phyloP scores from a whole-genome alignment of 805 yeast species.

The Groenewaldozyma salmanticensis region DNA sequence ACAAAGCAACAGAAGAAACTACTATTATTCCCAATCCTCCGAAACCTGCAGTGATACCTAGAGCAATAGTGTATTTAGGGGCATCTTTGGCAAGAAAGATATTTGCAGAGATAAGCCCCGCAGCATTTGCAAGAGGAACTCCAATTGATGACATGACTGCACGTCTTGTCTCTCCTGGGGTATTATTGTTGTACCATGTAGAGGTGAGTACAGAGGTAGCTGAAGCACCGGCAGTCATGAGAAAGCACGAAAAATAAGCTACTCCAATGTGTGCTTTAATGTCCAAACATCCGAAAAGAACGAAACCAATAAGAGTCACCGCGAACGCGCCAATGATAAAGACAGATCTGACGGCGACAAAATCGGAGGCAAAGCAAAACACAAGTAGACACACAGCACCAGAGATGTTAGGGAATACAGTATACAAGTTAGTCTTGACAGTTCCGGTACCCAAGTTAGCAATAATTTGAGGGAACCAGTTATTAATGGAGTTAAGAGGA shows the following conservation, averaged over 20 bases:
- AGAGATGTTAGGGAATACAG: conserved; percentile 42
- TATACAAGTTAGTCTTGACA: conserved; percentile 58
- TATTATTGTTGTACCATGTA: conserved; percentile 43
- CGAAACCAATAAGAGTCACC: conserved; percentile 37
- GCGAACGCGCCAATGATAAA: conserved; percentile 32
- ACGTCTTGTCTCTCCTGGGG: conserved; percentile 37
- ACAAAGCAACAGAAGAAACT: conserved; percentile 22
- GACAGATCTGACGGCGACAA: conserved; percentile 29
- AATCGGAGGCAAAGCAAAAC: conserved; percentile 35
- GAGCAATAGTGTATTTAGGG: conserved; percentile 44
- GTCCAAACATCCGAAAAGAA: conserved; percentile 38
- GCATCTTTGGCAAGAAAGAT: conserved; percentile 43
- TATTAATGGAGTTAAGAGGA: conserved; percentile 39
- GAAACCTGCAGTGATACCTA: conserved; percentile 38
- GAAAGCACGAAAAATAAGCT: conserved; percentile 36
- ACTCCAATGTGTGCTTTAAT: conserved; percentile 30
- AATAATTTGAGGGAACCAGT: conserved; percentile 49
- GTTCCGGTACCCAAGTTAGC: conserved; percentile 52
- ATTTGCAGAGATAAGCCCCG: conserved; percentile 46
- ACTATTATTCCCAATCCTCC: conserved; percentile 36
- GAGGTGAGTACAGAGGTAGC: conserved; percentile 42
- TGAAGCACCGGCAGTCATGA: conserved; percentile 41
- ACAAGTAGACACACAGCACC: conserved; percentile 37
- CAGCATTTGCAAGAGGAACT: conserved; percentile 47
- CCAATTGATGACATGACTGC: conserved; percentile 40